These are phyloP conservation scores for Candida xiaguanensis DNA, from an alignment of 805 yeast species.

Conservation along the genomic window DNA sequence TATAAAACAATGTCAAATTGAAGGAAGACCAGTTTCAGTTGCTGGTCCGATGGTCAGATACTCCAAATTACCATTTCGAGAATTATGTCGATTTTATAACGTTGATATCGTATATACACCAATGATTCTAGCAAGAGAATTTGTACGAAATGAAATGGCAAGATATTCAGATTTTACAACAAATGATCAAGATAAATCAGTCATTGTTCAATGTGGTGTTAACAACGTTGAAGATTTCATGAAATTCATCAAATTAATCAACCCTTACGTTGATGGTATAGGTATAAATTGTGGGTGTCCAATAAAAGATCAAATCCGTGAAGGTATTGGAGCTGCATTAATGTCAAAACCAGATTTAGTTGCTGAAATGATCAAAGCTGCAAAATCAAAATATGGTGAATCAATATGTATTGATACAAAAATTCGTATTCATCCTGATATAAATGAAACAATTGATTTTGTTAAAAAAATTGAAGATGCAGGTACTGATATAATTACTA, in stretches of 20 bases:
- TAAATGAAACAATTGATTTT: conserved; percentile 66
- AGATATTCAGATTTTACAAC: conserved; percentile 83
- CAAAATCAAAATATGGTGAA: conserved; percentile 70
- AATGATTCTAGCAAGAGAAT: conserved; percentile 94
- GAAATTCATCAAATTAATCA: conserved; percentile 83
- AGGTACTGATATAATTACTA: conserved; percentile 91
- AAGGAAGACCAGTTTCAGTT: conserved; percentile 35
- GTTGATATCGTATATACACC: conserved; percentile 90
- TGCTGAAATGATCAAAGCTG: conserved; percentile 78
- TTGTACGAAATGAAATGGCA: conserved; percentile 79
- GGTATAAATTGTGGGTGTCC: conserved; percentile 98
- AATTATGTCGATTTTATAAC: conserved; percentile 62
- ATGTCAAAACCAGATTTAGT: conserved; percentile 82
- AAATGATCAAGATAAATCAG: conserved; percentile 60
- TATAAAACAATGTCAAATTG: conserved; percentile 20
- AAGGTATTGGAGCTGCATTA: conserved; percentile 95
- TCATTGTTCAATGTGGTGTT: conserved; percentile 88
- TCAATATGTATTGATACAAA: conserved; percentile 82
- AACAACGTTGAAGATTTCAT: conserved; percentile 78
- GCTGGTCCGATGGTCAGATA: conserved; percentile 97
- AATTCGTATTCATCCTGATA: conserved; percentile 79
- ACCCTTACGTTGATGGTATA: conserved; percentile 87
- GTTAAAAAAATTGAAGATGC: conserved; percentile 74
- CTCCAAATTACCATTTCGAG: conserved; percentile 89
- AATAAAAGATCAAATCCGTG: conserved; percentile 87